Evolutionary conservation across 768 basidiomycete genomes (phyloP).

Genomic region (Lyophyllum semitale): DNA sequence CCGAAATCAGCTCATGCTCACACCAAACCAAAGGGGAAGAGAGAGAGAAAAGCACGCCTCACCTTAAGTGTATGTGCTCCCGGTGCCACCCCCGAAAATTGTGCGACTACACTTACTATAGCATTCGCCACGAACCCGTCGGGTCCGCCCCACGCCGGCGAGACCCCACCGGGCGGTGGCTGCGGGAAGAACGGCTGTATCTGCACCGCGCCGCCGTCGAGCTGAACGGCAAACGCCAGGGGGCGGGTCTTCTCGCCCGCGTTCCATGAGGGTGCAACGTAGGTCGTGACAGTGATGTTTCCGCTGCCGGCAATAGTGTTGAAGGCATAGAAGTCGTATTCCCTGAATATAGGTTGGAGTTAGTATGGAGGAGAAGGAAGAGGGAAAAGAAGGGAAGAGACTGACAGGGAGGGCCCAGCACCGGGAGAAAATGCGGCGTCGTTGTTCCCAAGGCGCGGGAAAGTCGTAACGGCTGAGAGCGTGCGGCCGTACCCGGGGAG

Average conservation of each 20-base stretch:
- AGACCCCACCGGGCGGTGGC: conserved; percentile 45
- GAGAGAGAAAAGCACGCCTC: conserved; percentile 1
- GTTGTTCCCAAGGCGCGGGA: conserved; percentile 48
- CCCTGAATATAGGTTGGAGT: conserved; percentile 29
- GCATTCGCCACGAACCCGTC: conserved; percentile 58
- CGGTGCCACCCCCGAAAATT: conserved; percentile 40
- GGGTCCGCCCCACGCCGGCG: conserved; percentile 45
- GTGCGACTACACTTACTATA: conserved; percentile 42
- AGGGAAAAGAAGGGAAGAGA: background rate
- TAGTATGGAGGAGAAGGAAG: background rate
- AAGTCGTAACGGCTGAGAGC: conserved; percentile 60
- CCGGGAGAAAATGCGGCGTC: conserved; percentile 62
- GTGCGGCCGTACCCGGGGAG: conserved; percentile 63
- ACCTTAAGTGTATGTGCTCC: conserved; percentile 65
- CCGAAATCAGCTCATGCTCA: background rate
- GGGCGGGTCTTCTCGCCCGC: conserved; percentile 50
- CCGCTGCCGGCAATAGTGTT: conserved; percentile 41
- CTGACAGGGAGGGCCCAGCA: conserved; percentile 61
- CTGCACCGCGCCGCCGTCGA: conserved; percentile 46
- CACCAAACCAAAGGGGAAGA: no score
- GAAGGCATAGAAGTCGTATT: conserved; percentile 70
- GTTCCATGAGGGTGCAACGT: conserved; percentile 57
- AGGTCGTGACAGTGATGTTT: conserved; percentile 49
- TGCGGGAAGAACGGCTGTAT: conserved; percentile 48
- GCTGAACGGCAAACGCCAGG: conserved; percentile 49